A percentile compares a stretch with the other conserved stretches of the same genome.
Evolutionary conservation across 2,329 filamentous ascomycete genomes (phyloP).

Genomic region (Aspergillus chevalieri): DNA sequence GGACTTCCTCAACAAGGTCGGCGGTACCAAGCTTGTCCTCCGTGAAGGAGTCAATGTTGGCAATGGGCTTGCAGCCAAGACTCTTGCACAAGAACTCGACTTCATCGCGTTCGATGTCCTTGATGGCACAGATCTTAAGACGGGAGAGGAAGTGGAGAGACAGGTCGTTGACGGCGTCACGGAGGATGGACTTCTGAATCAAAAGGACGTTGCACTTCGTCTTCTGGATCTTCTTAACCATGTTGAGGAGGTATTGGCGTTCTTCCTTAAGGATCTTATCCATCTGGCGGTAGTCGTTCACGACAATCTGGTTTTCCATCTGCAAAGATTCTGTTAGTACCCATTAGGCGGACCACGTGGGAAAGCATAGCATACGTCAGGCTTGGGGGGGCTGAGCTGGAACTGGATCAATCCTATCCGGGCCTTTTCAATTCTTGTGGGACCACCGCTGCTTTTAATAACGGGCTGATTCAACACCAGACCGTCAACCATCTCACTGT

Average conservation of each 20-base stretch:
- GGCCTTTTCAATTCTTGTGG: conserved; percentile 92
- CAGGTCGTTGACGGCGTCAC: conserved; percentile 95
- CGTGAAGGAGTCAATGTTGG: conserved; percentile 95
- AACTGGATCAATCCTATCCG: conserved; percentile 96
- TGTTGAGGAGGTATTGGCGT: conserved; percentile 92
- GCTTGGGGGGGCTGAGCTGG: conserved; percentile 95
- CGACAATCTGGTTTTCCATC: conserved; percentile 99
- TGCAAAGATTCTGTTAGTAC: conserved; percentile 27
- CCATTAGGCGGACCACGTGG: background rate
- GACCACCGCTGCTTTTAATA: conserved; percentile 87
- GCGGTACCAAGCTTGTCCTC: conserved; percentile 96
- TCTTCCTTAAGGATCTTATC: conserved; percentile 99
- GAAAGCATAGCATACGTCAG: conserved; percentile 61
- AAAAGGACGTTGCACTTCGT: conserved; percentile 98
- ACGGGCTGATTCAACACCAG: conserved; percentile 87
- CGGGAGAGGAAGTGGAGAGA: conserved; percentile 96
- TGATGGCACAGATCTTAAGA: conserved; percentile 89
- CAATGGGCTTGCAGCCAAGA: conserved; percentile 96
- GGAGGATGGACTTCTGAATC: conserved; percentile 96
- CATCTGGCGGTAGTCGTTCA: conserved; percentile 99
- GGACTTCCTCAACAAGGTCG: conserved; percentile 87
- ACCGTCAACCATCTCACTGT: conserved; percentile 94
- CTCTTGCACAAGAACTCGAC: conserved; percentile 99
- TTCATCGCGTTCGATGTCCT: conserved; percentile 97
- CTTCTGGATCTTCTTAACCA: conserved; percentile 99